Evolutionary conservation across 176 grass and related monocot species (phyloP), one percentile per base, ranked within the genome.

Genomic region (Hyparrhenia diplandra): DNA sequence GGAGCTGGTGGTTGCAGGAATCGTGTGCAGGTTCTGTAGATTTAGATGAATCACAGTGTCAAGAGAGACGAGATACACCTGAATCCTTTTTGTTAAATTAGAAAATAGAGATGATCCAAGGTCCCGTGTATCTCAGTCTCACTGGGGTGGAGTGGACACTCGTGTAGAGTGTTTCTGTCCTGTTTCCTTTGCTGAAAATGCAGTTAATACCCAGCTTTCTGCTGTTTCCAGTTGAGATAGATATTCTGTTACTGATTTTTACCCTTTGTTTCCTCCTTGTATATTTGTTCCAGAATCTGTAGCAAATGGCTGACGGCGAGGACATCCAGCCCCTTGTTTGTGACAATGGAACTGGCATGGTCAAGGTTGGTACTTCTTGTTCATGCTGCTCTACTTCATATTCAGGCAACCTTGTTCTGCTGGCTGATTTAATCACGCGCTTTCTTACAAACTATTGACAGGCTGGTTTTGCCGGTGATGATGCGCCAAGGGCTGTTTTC

Each of bases 291-390:
- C 30, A 57, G 69, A 42, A 80, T 74, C 65, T 34, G 43, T 86
- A 67, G 45, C 10, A 64, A 67, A 86, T 86, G 84, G 84, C 84
- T 74, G 84, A 86, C 61, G 77, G 69, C 0, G 84, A 86, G 69
- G 84, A 86, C 27, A 86, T 86, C 60, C 84, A 86, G 84, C 84
- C 84, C 61, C 84, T 86, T 67, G 84, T 86, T 5, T 86, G 84
- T 74, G 84, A 86, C 69, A 86, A 86, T 86, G 84, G 84, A 47
- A 86, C 84, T 45, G 84, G 84, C 67, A 86, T 86, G 84, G 84
- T 86, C 59, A 86, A 86, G 84, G 84, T 86, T 47, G 1, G 69
- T 60, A 12, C 7, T 13, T 9, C 57, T 59, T 41, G 24, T 72
- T 57, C 13, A 3, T 57, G 13, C 65, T 63, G 54, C 0, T 57